phyloP scores from a whole-genome alignment of 2,329 filamentous ascomycete genomes.

The Trichoderma afroharzianum region DNA sequence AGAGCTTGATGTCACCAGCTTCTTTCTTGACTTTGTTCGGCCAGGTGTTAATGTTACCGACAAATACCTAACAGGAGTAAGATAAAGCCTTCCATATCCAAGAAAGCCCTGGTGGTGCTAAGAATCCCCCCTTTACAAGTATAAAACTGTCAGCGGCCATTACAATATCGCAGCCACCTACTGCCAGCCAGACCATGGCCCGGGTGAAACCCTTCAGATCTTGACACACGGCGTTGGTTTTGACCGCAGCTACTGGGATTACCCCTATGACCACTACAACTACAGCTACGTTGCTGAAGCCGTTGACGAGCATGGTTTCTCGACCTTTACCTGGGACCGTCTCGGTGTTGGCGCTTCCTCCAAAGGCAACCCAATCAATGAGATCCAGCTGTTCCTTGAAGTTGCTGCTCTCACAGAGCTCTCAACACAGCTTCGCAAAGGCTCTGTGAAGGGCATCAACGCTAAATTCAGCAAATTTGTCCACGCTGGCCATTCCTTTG shows the following conservation, averaged over 20 bases:
- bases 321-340: conserved; percentile 59
- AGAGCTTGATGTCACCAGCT: conserved; percentile 57
- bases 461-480: conserved; percentile 42
- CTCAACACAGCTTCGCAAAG: conserved; percentile 46
- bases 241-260: conserved; percentile 57
- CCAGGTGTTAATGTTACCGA: conserved; percentile 50
- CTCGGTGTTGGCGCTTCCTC: conserved; percentile 58
- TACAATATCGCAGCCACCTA: conserved; percentile 60
- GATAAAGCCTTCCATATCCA: conserved; percentile 14
- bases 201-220: conserved; percentile 37
- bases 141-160: conserved; percentile 46
- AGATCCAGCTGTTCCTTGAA: conserved; percentile 57
- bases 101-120: neutral
- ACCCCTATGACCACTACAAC: conserved; percentile 53
- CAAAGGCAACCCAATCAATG: conserved; percentile 55
- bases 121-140: conserved; percentile 29
- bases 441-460: conserved; percentile 41
- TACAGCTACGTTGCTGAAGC: conserved; percentile 60
- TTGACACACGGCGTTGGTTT: conserved; percentile 42
- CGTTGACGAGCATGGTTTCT: conserved; percentile 52
- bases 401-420: conserved; percentile 54
- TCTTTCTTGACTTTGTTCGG: conserved; percentile 47
- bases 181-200: conserved; percentile 51
- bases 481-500: conserved; percentile 64
- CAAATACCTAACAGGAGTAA: conserved; percentile 42